A percentile compares a stretch with the other conserved stretches of the same genome.
These are phyloP conservation scores for Hypomyces perniciosus DNA, from an alignment of 2,329 filamentous ascomycete genomes.

Conservation along the genomic window DNA sequence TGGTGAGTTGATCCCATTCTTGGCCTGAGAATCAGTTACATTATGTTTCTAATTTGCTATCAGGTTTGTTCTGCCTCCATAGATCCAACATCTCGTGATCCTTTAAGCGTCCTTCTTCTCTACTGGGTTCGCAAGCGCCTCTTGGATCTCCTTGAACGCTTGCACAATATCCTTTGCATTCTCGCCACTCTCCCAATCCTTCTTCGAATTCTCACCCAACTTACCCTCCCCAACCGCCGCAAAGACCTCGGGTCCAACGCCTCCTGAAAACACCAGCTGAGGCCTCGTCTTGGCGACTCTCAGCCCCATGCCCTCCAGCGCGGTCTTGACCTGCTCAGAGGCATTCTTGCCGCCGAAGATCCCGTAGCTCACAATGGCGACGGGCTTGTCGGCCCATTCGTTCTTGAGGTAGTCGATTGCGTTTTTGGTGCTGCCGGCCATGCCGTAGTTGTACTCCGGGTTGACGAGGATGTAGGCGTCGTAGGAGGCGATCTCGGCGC, in stretches of 20 bases:
- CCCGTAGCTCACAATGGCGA: conserved; percentile 49
- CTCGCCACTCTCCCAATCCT: conserved; percentile 7
- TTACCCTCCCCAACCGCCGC: conserved; percentile 7
- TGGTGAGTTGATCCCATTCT: too few relatives aligned
- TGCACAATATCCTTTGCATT: conserved; percentile 2
- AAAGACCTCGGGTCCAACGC: conserved; percentile 2
- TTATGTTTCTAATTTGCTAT: too few relatives aligned
- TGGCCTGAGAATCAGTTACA: too few relatives aligned
- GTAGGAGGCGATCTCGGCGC: conserved; percentile 33
- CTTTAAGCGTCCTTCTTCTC: conserved; percentile 2
- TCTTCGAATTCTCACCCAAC: conserved; percentile 2
- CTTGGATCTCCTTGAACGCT: conserved; percentile 7
- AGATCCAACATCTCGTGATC: neutral
- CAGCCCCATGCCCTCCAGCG: conserved; percentile 1
- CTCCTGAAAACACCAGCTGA: conserved; percentile 2
- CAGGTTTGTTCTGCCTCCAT: too few relatives aligned
- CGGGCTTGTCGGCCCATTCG: conserved; percentile 51
- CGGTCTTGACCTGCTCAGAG: conserved; percentile 2
- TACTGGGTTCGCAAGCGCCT: conserved; percentile 5
- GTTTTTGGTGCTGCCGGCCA: conserved; percentile 51
- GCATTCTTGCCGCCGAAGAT: conserved; percentile 30
- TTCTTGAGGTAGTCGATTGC: conserved; percentile 54
- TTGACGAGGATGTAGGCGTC: conserved; percentile 41
- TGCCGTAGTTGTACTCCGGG: conserved; percentile 49
- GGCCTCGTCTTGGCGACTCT: conserved; percentile 1